Conservation (phyloP, 2,329 filamentous ascomycete species). For the Westerdykella aurantiaca region DNA sequence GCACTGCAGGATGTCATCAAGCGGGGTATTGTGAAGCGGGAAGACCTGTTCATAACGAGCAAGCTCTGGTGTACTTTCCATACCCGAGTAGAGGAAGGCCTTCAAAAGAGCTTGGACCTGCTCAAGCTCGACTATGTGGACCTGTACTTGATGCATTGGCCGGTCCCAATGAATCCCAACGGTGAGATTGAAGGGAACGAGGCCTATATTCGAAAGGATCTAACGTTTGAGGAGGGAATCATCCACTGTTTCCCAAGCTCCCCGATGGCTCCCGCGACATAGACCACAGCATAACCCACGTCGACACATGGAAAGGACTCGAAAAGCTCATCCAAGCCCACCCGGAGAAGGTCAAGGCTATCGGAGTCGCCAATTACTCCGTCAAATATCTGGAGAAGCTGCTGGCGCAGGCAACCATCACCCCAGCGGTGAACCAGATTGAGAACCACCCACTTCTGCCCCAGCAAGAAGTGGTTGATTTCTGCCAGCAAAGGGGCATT, state of each 20-base stretch:
- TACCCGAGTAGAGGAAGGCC: constrained; percentile 60
- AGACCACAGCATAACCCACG: constrained; percentile 61
- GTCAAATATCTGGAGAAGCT: constrained; percentile 45
- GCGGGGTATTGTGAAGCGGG: constrained; percentile 62
- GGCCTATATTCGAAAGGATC: background rate
- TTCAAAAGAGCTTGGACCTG: constrained; percentile 67
- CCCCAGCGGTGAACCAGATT: constrained; percentile 66
- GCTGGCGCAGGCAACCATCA: constrained; percentile 55
- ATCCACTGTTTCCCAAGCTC: constrained; percentile 69
- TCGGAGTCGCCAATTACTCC: constrained; percentile 48
- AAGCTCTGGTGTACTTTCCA: constrained; percentile 84
- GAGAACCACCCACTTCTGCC: constrained; percentile 68
- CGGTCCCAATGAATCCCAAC: constrained; percentile 71
- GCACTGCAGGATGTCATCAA: constrained; percentile 68
- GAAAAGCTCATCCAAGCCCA: constrained; percentile 53
- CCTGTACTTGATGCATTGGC: constrained; percentile 79
- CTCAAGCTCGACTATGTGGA: constrained; percentile 78
- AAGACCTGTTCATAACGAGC: constrained; percentile 76
- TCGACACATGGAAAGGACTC: constrained; percentile 72
- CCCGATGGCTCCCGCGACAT: constrained; percentile 71
- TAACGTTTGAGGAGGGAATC: constrained; percentile 48
- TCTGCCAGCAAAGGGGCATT: constrained; percentile 63
- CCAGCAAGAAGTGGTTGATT: constrained; percentile 65
- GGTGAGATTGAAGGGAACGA: constrained; percentile 38
- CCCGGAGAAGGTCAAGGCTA: constrained; percentile 44